phyloP scores from a whole-genome alignment of 2,329 filamentous ascomycete genomes.

The Talaromyces sp. region DNA sequence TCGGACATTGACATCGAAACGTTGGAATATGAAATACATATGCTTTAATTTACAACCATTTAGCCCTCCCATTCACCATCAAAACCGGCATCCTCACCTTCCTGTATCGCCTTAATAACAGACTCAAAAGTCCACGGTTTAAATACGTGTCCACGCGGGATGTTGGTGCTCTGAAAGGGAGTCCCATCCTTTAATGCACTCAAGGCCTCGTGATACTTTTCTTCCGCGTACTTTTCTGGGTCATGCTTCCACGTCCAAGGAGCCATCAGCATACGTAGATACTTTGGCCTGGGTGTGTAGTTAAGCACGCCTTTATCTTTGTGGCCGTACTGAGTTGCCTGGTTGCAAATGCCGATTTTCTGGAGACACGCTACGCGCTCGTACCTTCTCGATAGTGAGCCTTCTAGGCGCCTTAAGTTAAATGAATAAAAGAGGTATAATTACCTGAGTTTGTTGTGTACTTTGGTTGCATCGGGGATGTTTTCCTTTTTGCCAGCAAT shows the following conservation, averaged over 20 bases:
- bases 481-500: conserved; percentile 4
- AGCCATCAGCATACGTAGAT: conserved; percentile 6
- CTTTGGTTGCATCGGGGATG: conserved; percentile 3
- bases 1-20: not conserved
- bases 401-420: not conserved
- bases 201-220: conserved; percentile 20
- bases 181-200: conserved; percentile 16
- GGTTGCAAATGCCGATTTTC: conserved; percentile 8
- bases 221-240: conserved; percentile 19
- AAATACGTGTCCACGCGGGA: conserved; percentile 20
- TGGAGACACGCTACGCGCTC: conserved; percentile 9
- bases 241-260: conserved; percentile 15
- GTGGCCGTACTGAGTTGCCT: conserved; percentile 8
- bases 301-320: not conserved
- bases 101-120: conserved; percentile 5
- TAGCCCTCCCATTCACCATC: conserved; percentile 1
- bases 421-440: not conserved
- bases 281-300: conserved; percentile 3
- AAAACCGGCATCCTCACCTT: conserved; percentile 7
- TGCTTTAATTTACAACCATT: not conserved
- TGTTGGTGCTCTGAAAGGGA: conserved; percentile 27
- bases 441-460: conserved; percentile 8
- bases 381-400: not conserved
- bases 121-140: conserved; percentile 25
- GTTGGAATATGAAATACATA: not conserved